phyloP scores from a whole-genome alignment of 768 basidiomycete genomes.

The Boletus barrowsii region DNA sequence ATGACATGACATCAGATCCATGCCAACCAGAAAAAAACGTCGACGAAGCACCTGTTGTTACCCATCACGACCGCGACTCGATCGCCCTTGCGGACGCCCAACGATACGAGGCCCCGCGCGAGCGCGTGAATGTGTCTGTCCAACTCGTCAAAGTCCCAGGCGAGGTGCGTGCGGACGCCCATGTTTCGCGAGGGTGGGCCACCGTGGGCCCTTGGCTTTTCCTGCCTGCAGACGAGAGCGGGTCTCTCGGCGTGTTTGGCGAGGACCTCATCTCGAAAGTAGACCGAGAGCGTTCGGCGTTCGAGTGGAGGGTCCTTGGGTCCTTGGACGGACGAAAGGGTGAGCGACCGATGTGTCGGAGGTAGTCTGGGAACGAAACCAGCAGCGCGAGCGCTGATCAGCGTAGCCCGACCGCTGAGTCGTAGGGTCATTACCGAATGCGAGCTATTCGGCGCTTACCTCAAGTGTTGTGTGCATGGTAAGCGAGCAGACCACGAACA shows the following conservation, averaged over 20 bases:
- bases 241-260: constrained; percentile 45
- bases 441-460: background rate
- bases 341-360: constrained; percentile 29
- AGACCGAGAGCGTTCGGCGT: constrained; percentile 54
- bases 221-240: constrained; percentile 64
- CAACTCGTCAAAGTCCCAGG: constrained; percentile 75
- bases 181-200: constrained; percentile 57
- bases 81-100: constrained; percentile 75
- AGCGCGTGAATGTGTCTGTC: constrained; percentile 62
- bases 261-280: constrained; percentile 58
- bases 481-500: too few species aligned
- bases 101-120: constrained; percentile 61
- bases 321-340: constrained; percentile 56
- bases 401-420: background rate
- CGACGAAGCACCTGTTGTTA: constrained; percentile 63
- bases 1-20: too few species aligned
- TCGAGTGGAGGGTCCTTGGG: constrained; percentile 54
- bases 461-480: too few species aligned
- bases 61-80: constrained; percentile 82
- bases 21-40: too few species aligned
- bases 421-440: constrained; percentile 1
- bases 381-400: background rate
- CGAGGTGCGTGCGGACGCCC: constrained; percentile 47
- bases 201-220: constrained; percentile 54
- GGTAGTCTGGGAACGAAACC: constrained; percentile 3